Evolutionary conservation across 305 asterid species (phyloP).

Genomic region (Petunia hybrid): DNA sequence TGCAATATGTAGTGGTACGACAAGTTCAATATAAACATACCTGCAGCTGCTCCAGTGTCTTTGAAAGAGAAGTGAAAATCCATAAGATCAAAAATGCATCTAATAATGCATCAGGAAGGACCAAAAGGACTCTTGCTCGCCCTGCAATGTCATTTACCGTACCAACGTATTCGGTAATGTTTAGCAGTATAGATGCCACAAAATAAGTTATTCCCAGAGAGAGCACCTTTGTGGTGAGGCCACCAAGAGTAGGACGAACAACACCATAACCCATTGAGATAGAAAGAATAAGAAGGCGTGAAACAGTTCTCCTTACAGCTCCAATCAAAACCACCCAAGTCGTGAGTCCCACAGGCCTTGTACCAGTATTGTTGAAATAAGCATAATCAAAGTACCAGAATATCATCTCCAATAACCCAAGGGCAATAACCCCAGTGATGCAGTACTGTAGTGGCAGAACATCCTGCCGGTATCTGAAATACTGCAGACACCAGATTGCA

Average conservation of each 20-base stretch:
- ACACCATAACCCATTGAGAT: conserved; percentile 99
- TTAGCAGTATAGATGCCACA: conserved; percentile 81
- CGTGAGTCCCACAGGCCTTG: conserved; percentile 89
- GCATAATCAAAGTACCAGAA: conserved; percentile 96
- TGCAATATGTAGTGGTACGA: conserved; percentile 2
- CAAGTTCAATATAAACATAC: conserved; percentile 43
- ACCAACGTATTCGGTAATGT: conserved; percentile 89
- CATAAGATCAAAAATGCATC: conserved; percentile 94
- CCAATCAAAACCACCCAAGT: conserved; percentile 94
- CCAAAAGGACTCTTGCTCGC: conserved; percentile 77
- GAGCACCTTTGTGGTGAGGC: conserved; percentile 88
- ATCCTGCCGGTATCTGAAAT: conserved; percentile 78
- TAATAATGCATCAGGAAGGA: conserved; percentile 88
- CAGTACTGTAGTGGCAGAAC: conserved; percentile 90
- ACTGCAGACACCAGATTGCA: conserved; percentile 86
- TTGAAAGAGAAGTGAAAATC: conserved; percentile 97
- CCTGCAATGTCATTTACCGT: conserved; percentile 95
- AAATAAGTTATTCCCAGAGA: conserved; percentile 83
- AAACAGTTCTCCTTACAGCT: conserved; percentile 76
- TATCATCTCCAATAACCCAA: conserved; percentile 89
- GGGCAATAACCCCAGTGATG: conserved; percentile 84
- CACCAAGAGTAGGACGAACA: conserved; percentile 97
- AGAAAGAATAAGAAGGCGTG: conserved; percentile 86
- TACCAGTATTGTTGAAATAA: conserved; percentile 82
- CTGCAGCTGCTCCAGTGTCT: conserved; percentile 94